phyloP scores from a whole-genome alignment of 257 asterid species.

The Striga asiatica region DNA sequence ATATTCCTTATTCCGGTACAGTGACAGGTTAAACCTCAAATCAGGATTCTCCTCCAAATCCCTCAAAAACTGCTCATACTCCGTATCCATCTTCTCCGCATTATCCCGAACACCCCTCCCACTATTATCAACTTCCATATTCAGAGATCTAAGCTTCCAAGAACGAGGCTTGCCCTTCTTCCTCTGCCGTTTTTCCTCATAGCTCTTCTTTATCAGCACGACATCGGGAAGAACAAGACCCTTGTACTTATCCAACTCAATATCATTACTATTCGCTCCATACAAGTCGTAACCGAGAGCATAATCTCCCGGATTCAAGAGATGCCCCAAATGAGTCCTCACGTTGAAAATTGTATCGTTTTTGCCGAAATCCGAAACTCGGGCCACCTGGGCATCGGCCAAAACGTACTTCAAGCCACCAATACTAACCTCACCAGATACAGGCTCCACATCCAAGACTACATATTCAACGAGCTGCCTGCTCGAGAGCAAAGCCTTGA shows the following conservation, averaged over 20 bases:
- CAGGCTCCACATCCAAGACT: conserved; percentile 25
- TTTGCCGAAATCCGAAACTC: conserved; percentile 37
- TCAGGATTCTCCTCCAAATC: conserved; percentile 50
- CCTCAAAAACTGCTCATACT: conserved; percentile 44
- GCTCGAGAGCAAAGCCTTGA: conserved; percentile 32
- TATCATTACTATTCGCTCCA: conserved; percentile 28
- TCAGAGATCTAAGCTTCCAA: conserved; percentile 37
- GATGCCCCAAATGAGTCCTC: conserved; percentile 47
- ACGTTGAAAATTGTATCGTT: conserved; percentile 22
- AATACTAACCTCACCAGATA: conserved; percentile 24
- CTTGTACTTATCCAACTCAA: conserved; percentile 40
- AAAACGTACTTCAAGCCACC: conserved; percentile 27
- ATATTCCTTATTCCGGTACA: conserved; percentile 34
- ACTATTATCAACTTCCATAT: conserved; percentile 34
- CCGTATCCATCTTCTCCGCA: conserved; percentile 32
- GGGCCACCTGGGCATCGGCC: conserved; percentile 43
- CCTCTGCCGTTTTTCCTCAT: conserved; percentile 35
- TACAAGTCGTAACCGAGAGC: conserved; percentile 50
- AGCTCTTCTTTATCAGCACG: conserved; percentile 41
- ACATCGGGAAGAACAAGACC: conserved; percentile 32
- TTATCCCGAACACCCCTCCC: conserved; percentile 24
- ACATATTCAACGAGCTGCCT: conserved; percentile 36
- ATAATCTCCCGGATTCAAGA: conserved; percentile 38
- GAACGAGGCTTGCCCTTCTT: conserved; percentile 26
- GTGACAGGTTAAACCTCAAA: conserved; percentile 30